Conservation (phyloP, 2,329 filamentous ascomycete species). For the Fusarium poae region DNA sequence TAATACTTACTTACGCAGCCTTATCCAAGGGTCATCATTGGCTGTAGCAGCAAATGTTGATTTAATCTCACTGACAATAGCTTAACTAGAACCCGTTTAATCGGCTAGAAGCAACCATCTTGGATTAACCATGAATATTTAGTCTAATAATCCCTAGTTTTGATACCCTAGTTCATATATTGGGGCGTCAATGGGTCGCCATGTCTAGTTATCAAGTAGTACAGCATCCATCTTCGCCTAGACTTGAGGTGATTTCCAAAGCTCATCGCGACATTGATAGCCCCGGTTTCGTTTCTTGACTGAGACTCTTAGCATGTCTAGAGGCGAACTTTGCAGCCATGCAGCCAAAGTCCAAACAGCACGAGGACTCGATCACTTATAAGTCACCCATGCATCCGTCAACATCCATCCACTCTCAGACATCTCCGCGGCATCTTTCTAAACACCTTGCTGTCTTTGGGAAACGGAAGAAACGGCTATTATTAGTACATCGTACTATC, state of each 20-base stretch:
- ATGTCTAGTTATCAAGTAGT: background rate
- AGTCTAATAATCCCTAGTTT: background rate
- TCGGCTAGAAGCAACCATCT: background rate
- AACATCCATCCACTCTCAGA: background rate
- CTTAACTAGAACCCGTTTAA: constrained; percentile 2
- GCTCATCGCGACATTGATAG: constrained; percentile 46
- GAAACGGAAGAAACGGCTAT: background rate
- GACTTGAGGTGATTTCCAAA: constrained; percentile 44
- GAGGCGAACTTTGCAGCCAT: background rate
- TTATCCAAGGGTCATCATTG: constrained; percentile 41
- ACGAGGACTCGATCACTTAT: constrained; percentile 33
- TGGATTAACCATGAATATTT: background rate
- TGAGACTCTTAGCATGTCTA: background rate
- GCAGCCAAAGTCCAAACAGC: background rate
- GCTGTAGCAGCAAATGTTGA: background rate
- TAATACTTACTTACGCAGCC: constrained; percentile 3
- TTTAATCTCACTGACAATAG: background rate
- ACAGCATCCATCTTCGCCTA: constrained; percentile 14
- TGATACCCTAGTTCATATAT: background rate
- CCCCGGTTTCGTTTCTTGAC: constrained; percentile 8
- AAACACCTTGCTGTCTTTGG: background rate
- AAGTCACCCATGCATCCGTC: constrained; percentile 39
- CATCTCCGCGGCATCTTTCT: constrained; percentile 37
- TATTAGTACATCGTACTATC: background rate
- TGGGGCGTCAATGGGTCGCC: background rate